phyloP scores from a whole-genome alignment of 768 basidiomycete genomes.

The Rhodotorula babjevae region DNA sequence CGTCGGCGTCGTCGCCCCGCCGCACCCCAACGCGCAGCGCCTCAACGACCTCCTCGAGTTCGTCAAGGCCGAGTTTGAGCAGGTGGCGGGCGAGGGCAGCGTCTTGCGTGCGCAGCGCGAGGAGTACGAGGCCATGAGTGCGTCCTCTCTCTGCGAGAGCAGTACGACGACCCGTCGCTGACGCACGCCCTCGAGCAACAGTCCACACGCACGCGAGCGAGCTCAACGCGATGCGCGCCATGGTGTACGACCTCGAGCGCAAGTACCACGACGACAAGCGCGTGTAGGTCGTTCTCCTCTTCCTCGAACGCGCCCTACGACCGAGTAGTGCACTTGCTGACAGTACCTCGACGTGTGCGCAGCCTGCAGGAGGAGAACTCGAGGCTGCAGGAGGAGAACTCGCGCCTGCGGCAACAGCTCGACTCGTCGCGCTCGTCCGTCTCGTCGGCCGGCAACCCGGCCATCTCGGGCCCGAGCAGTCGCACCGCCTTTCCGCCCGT shows the following conservation, averaged over 20 bases:
- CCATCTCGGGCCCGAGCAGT: neutral
- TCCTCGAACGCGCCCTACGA: neutral
- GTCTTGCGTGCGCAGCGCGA: constrained; percentile 71
- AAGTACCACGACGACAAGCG: constrained; percentile 64
- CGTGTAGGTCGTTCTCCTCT: constrained; percentile 13
- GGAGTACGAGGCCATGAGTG: constrained; percentile 84
- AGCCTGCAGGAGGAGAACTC: constrained; percentile 36
- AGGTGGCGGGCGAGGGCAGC: constrained; percentile 63
- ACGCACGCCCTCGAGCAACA: constrained; percentile 14
- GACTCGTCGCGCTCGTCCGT: constrained; percentile 32
- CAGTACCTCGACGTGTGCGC: too few species aligned
- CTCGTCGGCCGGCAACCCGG: neutral
- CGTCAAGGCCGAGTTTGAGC: constrained; percentile 79
- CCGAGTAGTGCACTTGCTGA: too few species aligned
- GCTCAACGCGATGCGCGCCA: constrained; percentile 79
- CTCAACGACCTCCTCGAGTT: constrained; percentile 65
- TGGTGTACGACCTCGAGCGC: constrained; percentile 84
- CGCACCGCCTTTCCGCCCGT: constrained; percentile 23
- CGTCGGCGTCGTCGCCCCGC: constrained; percentile 7
- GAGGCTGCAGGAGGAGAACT: constrained; percentile 40
- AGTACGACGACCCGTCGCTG: too few species aligned
- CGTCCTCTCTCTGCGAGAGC: constrained; percentile 39
- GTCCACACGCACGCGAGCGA: constrained; percentile 71
- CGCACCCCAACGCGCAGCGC: constrained; percentile 32
- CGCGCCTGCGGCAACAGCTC: constrained; percentile 42